A percentile compares a stretch with the other conserved stretches of the same genome.
phyloP scores from a whole-genome alignment of 129 eudicot species.

The Tagetes erecta region DNA sequence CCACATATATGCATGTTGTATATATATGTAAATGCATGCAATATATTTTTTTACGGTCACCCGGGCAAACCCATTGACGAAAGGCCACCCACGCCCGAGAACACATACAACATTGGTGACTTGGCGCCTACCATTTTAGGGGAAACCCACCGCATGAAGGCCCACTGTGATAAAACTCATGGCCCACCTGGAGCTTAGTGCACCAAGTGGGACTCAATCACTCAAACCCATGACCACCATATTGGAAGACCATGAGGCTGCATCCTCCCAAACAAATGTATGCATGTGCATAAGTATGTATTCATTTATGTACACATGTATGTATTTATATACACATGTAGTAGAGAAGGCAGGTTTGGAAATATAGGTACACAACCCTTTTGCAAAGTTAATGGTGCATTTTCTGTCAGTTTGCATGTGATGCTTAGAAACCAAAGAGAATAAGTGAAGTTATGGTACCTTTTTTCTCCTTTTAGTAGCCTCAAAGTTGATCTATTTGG shows the following conservation, averaged over 20 bases:
- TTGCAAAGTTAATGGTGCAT: neutral
- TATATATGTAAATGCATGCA: neutral
- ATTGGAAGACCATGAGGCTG: too few relatives aligned
- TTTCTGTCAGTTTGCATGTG: neutral
- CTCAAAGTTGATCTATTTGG: constrained; percentile 4
- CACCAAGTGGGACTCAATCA: too few relatives aligned
- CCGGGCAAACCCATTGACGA: too few relatives aligned
- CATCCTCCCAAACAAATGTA: too few relatives aligned
- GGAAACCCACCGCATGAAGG: too few relatives aligned
- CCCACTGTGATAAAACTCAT: too few relatives aligned
- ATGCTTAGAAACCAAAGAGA: neutral
- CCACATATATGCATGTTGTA: neutral
- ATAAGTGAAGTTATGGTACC: neutral
- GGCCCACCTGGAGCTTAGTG: too few relatives aligned
- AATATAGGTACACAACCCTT: neutral
- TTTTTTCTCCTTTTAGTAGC: neutral
- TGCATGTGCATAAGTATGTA: neutral
- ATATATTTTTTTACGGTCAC: too few relatives aligned
- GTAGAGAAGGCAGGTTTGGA: neutral
- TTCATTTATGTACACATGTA: neutral
- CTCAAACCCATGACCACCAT: too few relatives aligned
- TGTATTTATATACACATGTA: neutral
- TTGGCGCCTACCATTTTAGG: too few relatives aligned
- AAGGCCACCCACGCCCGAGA: too few relatives aligned
- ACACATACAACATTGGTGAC: too few relatives aligned